Base-by-base conservation (phyloP, 1,284 basidiomycete species). In the Abortiporus biennis region DNA sequence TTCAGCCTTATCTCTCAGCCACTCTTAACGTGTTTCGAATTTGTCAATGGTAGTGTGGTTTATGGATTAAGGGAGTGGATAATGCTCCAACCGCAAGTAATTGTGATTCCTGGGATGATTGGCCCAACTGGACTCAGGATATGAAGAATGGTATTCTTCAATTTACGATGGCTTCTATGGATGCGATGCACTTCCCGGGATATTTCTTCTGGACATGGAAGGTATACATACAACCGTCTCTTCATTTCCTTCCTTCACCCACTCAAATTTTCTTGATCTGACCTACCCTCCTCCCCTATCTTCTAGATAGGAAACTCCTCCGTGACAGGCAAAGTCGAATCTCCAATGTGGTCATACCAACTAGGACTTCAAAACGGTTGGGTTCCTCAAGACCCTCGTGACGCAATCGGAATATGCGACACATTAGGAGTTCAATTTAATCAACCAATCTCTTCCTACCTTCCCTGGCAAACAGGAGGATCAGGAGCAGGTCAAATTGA, bases 401-500 rank as follows among this genome's bases (percentile, higher is more conserved):
- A 60, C 9, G 77, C 80, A 1, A 47, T 70, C 17, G 89, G 90
- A 5, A 69, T 64, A 13, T 93, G 90, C 54, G 68, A 59, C 20
- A 61, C 67, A 4, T 60, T 78, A 27, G 68, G 75, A 16, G 70
- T 74, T 5, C 32, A 41, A 4, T 58, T 65, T 9, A 59, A 61
- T n/a, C 58, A 63, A 31, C 53, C 65, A 3, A 88, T 85, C 53
- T 58, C 68, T 50, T 78, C 79, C 3, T 80, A 78, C 65, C 56
- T 72, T 54, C 45, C 76, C 4, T 90, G 83, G 72, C 82, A 85
- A 57, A 89, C 84, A 0, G 90, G 90, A 38, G 87, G 85, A 12
- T 59, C 70, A 20, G 83, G 80, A 2, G 80, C 85, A 34, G 81
- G 79, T 2, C 67, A 65, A 2, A 74, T 85, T 43, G 56, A 68